Conservation (phyloP, 306 rosid species). For the Luffa acutangula region DNA sequence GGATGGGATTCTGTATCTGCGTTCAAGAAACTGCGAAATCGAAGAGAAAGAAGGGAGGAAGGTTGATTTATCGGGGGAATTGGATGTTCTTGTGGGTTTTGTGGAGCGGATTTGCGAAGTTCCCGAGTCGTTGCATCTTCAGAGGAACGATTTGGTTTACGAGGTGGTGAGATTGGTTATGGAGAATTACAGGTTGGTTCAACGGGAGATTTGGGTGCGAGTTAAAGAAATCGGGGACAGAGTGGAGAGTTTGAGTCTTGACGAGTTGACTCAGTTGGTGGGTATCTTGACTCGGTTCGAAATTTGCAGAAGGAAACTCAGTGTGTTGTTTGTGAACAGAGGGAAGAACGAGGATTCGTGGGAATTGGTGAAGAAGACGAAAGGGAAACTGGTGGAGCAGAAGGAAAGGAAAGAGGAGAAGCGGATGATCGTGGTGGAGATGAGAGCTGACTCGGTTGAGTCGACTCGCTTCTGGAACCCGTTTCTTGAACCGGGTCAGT, state of each 20-base stretch:
- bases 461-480: slow-evolving; percentile 46
- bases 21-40: background rate
- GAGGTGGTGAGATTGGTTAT: slow-evolving; percentile 44
- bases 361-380: slow-evolving; percentile 37
- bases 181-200: slow-evolving; percentile 58
- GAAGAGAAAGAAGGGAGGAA: slow-evolving; percentile 6
- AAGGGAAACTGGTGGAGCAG: slow-evolving; percentile 17
- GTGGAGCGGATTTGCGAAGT: slow-evolving; percentile 31
- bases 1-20: slow-evolving; percentile 24
- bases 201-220: slow-evolving; percentile 32
- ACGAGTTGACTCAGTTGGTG: slow-evolving; percentile 42
- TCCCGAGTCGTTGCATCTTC: slow-evolving; percentile 45
- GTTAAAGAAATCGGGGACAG: slow-evolving; percentile 27
- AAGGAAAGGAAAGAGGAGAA: slow-evolving; percentile 29
- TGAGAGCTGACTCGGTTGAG: slow-evolving; percentile 15
- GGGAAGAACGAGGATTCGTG: slow-evolving; percentile 41
- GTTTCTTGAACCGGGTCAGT: slow-evolving; percentile 53
- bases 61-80: slow-evolving; percentile 28
- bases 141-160: slow-evolving; percentile 46
- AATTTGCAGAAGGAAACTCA: slow-evolving; percentile 27
- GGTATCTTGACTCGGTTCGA: slow-evolving; percentile 27
- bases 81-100: slow-evolving; percentile 37
- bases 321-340: slow-evolving; percentile 46
- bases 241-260: slow-evolving; percentile 22
- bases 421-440: slow-evolving; percentile 30